phyloP scores from a whole-genome alignment of 805 yeast genomes.

The Yarrowia phangngaensis region DNA sequence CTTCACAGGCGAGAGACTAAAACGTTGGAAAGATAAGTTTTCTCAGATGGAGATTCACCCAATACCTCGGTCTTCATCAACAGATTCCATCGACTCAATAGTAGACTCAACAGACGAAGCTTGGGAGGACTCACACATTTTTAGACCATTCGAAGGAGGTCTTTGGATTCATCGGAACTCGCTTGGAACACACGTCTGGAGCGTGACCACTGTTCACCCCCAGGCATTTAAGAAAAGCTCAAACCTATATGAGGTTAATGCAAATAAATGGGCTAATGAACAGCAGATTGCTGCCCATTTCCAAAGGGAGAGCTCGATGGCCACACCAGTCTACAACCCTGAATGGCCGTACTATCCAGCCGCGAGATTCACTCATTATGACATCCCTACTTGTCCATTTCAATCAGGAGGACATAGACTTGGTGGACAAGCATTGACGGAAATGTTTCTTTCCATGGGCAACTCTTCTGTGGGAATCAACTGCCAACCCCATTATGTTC shows the following conservation, averaged over 20 bases:
- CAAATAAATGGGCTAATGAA: conserved; percentile 20
- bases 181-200: conserved; percentile 16
- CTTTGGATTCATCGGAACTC: conserved; percentile 21
- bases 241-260: conserved; percentile 7
- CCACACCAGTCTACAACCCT: background rate
- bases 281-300: conserved; percentile 9
- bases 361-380: conserved; percentile 31
- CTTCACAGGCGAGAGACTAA: conserved; percentile 7
- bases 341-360: conserved; percentile 27
- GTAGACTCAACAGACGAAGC: conserved; percentile 2
- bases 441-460: conserved; percentile 12
- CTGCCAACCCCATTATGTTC: conserved; percentile 23
- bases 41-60: background rate
- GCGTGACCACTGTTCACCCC: conserved; percentile 4
- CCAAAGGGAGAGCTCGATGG: background rate
- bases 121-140: conserved; percentile 17
- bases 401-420: conserved; percentile 22
- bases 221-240: conserved; percentile 13
- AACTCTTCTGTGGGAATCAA: background rate
- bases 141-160: conserved; percentile 11
- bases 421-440: conserved; percentile 24
- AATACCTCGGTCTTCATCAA: background rate
- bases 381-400: conserved; percentile 29
- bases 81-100: conserved; percentile 5
- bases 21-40: conserved; percentile 1